A percentile compares a stretch with the other conserved stretches of the same genome.
Conservation (phyloP, 352 stramenopile genomes). For the Globisporangium okanoganense region DNA sequence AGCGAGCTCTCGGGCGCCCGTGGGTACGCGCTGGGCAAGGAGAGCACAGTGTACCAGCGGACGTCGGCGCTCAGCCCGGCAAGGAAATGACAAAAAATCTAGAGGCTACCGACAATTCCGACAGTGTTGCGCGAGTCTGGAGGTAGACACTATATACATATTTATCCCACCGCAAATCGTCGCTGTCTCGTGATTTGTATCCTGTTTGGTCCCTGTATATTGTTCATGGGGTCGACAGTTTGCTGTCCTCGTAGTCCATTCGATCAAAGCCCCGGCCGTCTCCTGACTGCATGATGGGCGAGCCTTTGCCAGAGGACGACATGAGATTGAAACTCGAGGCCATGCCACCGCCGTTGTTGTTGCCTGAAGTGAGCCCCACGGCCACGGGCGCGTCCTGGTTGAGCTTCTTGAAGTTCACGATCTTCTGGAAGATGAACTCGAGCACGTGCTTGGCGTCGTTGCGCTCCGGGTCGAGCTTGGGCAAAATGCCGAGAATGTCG, state of each 20-base stretch:
- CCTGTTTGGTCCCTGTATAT: background rate
- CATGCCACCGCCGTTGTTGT: slow-evolving; percentile 13
- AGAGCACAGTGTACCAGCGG: slow-evolving; percentile 67
- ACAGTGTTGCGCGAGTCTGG: background rate
- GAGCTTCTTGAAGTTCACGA: slow-evolving; percentile 94
- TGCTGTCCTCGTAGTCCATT: slow-evolving; percentile 50
- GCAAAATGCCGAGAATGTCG: slow-evolving; percentile 88
- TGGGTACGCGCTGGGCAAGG: slow-evolving; percentile 51
- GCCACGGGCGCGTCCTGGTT: slow-evolving; percentile 56
- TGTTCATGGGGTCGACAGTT: slow-evolving; percentile 40
- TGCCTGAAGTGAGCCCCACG: background rate
- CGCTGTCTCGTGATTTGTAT: background rate
- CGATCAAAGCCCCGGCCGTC: slow-evolving; percentile 15
- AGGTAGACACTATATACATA: slow-evolving; percentile 15
- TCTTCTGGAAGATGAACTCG: slow-evolving; percentile 90
- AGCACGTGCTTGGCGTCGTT: slow-evolving; percentile 88
- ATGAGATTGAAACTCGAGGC: slow-evolving; percentile 11
- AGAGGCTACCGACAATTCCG: background rate
- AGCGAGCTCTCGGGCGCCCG: slow-evolving; percentile 39
- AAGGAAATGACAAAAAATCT: slow-evolving; percentile 9
- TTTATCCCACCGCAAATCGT: background rate
- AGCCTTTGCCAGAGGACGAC: slow-evolving; percentile 22
- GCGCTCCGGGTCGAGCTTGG: slow-evolving; percentile 67
- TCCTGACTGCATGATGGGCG: slow-evolving; percentile 11
- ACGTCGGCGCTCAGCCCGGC: slow-evolving; percentile 6